Evolutionary conservation across 768 basidiomycete species (phyloP).

Genomic region (Lactarius quietus): DNA sequence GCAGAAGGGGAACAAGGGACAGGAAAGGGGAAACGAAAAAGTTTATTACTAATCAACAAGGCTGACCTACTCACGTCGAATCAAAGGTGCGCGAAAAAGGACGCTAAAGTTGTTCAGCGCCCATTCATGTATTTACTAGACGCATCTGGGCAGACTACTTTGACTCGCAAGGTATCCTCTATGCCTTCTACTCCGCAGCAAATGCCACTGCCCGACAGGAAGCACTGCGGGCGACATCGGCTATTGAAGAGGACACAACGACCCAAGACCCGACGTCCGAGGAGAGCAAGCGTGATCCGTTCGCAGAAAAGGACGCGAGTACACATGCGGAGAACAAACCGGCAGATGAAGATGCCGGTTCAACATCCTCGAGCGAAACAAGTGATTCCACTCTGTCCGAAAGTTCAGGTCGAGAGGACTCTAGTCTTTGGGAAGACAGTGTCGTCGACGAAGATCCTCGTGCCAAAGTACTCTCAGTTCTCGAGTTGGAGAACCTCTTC

Average conservation of each 20-base stretch:
- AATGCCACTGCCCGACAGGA: conserved; percentile 84
- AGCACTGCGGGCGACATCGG: conserved; percentile 51
- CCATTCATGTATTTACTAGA: conserved; percentile 38
- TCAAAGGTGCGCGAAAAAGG: conserved; percentile 60
- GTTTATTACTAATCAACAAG: conserved; percentile 90
- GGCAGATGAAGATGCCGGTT: conserved; percentile 34
- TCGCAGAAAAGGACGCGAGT: conserved; percentile 31
- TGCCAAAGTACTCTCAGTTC: conserved; percentile 75
- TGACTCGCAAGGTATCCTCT: conserved; percentile 66
- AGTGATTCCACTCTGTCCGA: conserved; percentile 22
- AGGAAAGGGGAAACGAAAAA: conserved; percentile 67
- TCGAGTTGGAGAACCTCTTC: conserved; percentile 87
- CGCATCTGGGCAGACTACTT: conserved; percentile 90
- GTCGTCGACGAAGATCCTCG: conserved; percentile 56
- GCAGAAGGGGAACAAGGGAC: conserved; percentile 77
- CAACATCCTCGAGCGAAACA: conserved; percentile 28
- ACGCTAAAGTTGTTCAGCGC: not conserved
- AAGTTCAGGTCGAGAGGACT: conserved; percentile 38
- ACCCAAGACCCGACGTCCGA: not conserved
- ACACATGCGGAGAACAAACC: conserved; percentile 28
- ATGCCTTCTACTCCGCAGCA: conserved; percentile 92
- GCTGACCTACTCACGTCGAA: conserved; percentile 83
- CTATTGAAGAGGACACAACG: conserved; percentile 7
- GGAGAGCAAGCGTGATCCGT: not conserved
- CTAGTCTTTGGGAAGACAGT: conserved; percentile 51